A percentile compares a stretch with the other conserved stretches of the same genome.
These are phyloP conservation scores for Marasmius sp. DNA, from an alignment of 1,284 basidiomycete genomes.

Conservation along the genomic window DNA sequence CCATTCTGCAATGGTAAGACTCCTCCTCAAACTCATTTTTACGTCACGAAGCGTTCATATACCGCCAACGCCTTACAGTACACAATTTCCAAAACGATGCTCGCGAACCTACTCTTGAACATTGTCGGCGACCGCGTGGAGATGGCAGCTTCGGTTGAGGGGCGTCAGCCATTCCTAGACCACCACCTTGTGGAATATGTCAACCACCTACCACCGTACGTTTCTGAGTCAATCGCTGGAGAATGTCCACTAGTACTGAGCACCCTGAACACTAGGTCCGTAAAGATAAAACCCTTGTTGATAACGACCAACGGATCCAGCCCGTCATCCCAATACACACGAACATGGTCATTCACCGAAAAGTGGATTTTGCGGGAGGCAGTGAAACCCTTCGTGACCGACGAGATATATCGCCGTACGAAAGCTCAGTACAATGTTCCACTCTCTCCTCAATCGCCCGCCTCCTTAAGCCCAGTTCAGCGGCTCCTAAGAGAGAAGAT, in stretches of 20 bases:
- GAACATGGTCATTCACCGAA: constrained; percentile 9
- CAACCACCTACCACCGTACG: constrained; percentile 17
- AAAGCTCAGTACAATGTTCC: constrained; percentile 18
- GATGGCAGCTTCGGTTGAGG: constrained; percentile 19
- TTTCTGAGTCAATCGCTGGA: background rate
- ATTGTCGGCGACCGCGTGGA: constrained; percentile 16
- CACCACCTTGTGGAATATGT: constrained; percentile 19
- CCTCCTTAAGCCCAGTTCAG: background rate
- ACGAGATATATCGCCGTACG: constrained; percentile 14
- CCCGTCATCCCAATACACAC: too few species aligned
- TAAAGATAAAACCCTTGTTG: background rate
- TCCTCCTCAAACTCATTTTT: background rate
- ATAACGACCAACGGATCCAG: too few species aligned
- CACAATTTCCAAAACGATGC: constrained; percentile 11
- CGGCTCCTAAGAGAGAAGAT: background rate
- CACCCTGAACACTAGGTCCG: background rate
- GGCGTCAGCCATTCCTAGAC: constrained; percentile 18
- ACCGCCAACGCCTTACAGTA: constrained; percentile 8
- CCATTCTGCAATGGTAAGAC: constrained; percentile 1
- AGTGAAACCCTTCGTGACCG: constrained; percentile 17
- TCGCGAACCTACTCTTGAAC: constrained; percentile 15
- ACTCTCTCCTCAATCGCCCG: constrained; percentile 3
- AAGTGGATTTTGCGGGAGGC: constrained; percentile 21
- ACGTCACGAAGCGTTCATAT: background rate
- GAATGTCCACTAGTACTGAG: background rate